Evolutionary conservation across 768 basidiomycete genomes (phyloP).

Genomic region (Boletus sp.): DNA sequence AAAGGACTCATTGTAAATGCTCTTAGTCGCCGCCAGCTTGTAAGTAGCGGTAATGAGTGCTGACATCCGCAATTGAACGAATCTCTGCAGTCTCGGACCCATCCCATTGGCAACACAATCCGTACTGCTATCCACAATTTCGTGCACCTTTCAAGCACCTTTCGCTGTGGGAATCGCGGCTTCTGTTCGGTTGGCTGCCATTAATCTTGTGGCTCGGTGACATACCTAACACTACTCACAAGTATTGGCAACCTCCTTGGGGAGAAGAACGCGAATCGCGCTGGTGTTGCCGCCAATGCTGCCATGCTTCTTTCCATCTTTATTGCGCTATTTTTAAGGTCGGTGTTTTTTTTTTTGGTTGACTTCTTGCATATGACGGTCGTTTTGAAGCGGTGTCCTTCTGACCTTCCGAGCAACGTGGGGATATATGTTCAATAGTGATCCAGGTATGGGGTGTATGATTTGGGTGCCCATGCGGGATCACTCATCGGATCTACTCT

Average conservation of each 20-base stretch:
- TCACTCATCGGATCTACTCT: background rate
- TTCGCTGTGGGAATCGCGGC: conserved; percentile 78
- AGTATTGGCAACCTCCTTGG: conserved; percentile 90
- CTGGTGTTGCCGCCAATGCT: conserved; percentile 63
- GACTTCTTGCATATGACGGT: background rate
- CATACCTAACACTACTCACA: background rate
- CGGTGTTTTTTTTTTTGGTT: conserved; percentile 2
- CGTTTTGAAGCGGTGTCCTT: conserved; percentile 44
- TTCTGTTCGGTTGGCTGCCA: conserved; percentile 64
- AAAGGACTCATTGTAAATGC: conserved; percentile 1
- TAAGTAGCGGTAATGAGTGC: conserved; percentile 23
- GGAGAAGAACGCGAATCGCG: conserved; percentile 68
- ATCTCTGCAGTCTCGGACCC: conserved; percentile 62
- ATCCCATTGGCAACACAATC: conserved; percentile 84
- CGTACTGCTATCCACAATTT: conserved; percentile 71
- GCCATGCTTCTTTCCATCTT: conserved; percentile 61
- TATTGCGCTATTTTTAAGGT: conserved; percentile 64
- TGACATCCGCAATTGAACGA: conserved; percentile 12
- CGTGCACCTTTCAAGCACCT: conserved; percentile 78
- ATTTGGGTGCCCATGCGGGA: background rate
- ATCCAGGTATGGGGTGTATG: conserved; percentile 40
- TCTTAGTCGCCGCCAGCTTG: conserved; percentile 51
- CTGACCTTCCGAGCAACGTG: conserved; percentile 59
- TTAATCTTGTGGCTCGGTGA: background rate
- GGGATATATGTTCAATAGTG: conserved; percentile 75